Evolutionary conservation across 768 basidiomycete species (phyloP).

Genomic region (Rhodocollybia butyracea): DNA sequence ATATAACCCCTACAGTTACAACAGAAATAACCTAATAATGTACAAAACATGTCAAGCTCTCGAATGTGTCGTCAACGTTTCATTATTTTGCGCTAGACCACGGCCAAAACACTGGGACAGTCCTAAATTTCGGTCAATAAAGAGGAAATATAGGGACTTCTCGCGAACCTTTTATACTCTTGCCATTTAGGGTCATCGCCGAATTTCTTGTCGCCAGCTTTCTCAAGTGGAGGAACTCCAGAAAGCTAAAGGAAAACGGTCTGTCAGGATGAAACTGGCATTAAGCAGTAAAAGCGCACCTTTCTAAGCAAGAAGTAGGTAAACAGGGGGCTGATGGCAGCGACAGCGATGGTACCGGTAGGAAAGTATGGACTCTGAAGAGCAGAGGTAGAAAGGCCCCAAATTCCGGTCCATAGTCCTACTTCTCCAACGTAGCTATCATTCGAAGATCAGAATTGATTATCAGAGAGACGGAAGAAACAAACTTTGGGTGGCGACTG

Average conservation of each 20-base stretch:
- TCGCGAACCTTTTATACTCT: slow-evolving; percentile 52
- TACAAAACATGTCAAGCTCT: background rate
- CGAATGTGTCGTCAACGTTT: background rate
- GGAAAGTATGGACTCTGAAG: slow-evolving; percentile 47
- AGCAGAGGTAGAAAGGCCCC: slow-evolving; percentile 49
- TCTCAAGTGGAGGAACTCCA: slow-evolving; percentile 71
- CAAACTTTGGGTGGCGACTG: slow-evolving; percentile 73
- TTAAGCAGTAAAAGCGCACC: slow-evolving; percentile 29
- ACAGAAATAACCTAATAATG: background rate
- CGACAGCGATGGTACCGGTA: slow-evolving; percentile 36
- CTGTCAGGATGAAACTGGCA: background rate
- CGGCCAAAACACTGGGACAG: slow-evolving; percentile 46
- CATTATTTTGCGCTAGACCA: slow-evolving; percentile 27
- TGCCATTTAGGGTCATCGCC: slow-evolving; percentile 52
- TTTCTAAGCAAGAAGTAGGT: slow-evolving; percentile 59
- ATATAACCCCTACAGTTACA: too few species aligned
- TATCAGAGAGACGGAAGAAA: background rate
- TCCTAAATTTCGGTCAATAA: slow-evolving; percentile 19
- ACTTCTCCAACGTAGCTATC: slow-evolving; percentile 70
- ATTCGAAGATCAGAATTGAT: background rate
- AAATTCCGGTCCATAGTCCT: slow-evolving; percentile 67
- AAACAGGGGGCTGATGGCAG: slow-evolving; percentile 57
- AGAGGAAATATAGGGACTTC: background rate
- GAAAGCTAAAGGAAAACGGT: slow-evolving; percentile 39
- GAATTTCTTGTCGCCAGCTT: slow-evolving; percentile 51